phyloP scores from a whole-genome alignment of 306 rosid genomes.

The Dalbergia oliveri region DNA sequence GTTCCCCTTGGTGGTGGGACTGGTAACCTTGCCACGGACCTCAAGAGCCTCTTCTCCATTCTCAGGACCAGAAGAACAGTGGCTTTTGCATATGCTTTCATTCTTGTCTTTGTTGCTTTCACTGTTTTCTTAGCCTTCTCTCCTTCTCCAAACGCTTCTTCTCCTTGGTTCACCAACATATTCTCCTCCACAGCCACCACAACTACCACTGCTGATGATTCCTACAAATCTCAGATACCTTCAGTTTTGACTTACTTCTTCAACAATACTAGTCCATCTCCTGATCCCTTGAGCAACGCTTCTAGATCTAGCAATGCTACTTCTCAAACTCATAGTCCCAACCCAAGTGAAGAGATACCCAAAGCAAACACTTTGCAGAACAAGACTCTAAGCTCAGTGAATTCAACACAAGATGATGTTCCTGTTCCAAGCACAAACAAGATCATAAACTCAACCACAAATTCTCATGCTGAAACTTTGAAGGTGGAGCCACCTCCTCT shows the following conservation, averaged over 20 bases:
- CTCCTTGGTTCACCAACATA: slow-evolving; percentile 73
- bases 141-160: slow-evolving; percentile 63
- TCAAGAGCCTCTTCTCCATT: slow-evolving; percentile 64
- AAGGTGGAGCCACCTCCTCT: slow-evolving; percentile 40
- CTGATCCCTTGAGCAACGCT: slow-evolving; percentile 30
- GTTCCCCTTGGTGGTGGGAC: slow-evolving; percentile 56
- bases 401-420: slow-evolving; percentile 32
- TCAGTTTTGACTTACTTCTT: slow-evolving; percentile 59
- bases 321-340: slow-evolving; percentile 35
- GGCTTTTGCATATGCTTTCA: slow-evolving; percentile 70
- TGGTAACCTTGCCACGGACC: slow-evolving; percentile 59
- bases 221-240: slow-evolving; percentile 61
- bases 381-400: slow-evolving; percentile 33
- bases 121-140: slow-evolving; percentile 77
- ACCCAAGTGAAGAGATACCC: slow-evolving; percentile 7
- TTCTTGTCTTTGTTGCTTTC: slow-evolving; percentile 69
- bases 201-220: background rate
- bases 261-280: slow-evolving; percentile 56
- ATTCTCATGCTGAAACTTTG: slow-evolving; percentile 26
- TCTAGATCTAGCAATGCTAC: slow-evolving; percentile 70
- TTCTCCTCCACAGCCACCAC: slow-evolving; percentile 42
- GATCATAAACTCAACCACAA: background rate
- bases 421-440: slow-evolving; percentile 40
- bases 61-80: slow-evolving; percentile 69
- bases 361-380: slow-evolving; percentile 37